Evolutionary conservation across 2,329 filamentous ascomycete genomes (phyloP), one percentile per base, ranked within the genome.

Genomic region (Colletotrichum lindemuthianum): DNA sequence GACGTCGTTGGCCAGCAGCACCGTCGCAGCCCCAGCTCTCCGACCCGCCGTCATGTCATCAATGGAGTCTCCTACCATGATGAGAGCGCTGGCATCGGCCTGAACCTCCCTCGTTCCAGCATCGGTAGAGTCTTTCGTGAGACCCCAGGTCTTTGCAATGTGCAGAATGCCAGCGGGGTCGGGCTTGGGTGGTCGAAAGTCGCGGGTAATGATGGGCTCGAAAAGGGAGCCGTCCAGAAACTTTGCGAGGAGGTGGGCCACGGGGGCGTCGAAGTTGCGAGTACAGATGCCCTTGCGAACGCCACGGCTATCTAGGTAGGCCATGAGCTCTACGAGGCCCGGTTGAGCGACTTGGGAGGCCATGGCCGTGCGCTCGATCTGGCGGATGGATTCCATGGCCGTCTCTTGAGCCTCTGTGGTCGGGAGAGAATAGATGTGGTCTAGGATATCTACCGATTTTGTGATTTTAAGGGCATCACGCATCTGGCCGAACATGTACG

Each of bases 401-500:
- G 78, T 76, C 58, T 87, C 81, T 71, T 90, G 89, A 55, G 77
- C 72, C 11, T 86, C 77, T 0, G 78, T 71, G 4, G 84, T 82
- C 0, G 93, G 88, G 0, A 98, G 88, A 2, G 83, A 79, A 74
- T 93, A 90, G 74, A 97, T 89, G 79, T 98, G 92, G 66, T 93
- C 90, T 45, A 99, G 89, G 74, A 99, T 98, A 78, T 99, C 96
- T 72, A 83, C 81, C 40, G 81, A 78, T 74, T 90, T 90, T 67
- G 87, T 76, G 70, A 98, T 97, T 53, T 82, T 83, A 13, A 98
- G 86, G 8, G 88, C 90, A 12, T 80, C 74, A 68, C 90, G 90
- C 95, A 99, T 98, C 73, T 96, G 86, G 16, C 79, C 77, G 78
- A 98, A 98, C 95, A 98, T 99, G 84, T 97, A 92, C 70, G 91